phyloP scores from a whole-genome alignment of 192 early-diverging fungal genomes.

The Geosiphon pyriformis region DNA sequence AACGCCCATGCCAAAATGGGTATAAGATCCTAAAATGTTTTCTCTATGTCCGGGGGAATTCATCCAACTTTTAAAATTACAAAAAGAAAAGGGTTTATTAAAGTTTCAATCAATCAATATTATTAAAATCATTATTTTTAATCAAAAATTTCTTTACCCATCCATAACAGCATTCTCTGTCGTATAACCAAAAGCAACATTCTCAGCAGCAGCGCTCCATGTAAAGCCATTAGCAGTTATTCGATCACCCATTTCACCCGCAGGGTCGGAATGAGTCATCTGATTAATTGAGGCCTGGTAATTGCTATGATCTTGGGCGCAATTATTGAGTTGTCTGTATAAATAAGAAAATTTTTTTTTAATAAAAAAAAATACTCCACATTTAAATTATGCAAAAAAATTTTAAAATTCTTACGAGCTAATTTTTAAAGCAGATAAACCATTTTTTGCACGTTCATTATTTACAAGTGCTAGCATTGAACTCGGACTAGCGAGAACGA shows the following conservation, averaged over 20 bases:
- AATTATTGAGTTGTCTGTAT: constrained; percentile 17
- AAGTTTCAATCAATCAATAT: background rate
- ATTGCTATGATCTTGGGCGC: constrained; percentile 38
- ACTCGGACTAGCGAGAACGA: background rate
- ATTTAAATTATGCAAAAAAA: no score
- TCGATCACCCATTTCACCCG: constrained; percentile 35
- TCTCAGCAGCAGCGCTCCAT: constrained; percentile 40
- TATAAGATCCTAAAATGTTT: constrained; percentile 42
- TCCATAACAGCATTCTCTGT: constrained; percentile 34
- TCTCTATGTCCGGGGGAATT: constrained; percentile 44
- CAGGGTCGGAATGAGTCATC: constrained; percentile 45
- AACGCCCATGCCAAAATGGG: constrained; percentile 40
- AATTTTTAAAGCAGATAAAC: background rate
- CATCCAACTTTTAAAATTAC: constrained; percentile 25
- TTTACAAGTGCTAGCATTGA: background rate
- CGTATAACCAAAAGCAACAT: constrained; percentile 40
- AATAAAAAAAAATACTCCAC: background rate
- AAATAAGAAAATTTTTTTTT: background rate
- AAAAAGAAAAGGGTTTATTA: background rate
- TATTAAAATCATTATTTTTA: no score
- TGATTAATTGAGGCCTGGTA: constrained; percentile 38
- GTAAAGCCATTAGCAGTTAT: constrained; percentile 25
- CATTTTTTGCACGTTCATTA: background rate
- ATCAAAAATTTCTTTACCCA: background rate
- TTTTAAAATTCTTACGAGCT: background rate